Percentiles rank a stretch among this genome's conserved stretches.
Evolutionary conservation across 1,139 yeast species (phyloP).

Genomic region (Lodderomyces pseudojiufengensis): DNA sequence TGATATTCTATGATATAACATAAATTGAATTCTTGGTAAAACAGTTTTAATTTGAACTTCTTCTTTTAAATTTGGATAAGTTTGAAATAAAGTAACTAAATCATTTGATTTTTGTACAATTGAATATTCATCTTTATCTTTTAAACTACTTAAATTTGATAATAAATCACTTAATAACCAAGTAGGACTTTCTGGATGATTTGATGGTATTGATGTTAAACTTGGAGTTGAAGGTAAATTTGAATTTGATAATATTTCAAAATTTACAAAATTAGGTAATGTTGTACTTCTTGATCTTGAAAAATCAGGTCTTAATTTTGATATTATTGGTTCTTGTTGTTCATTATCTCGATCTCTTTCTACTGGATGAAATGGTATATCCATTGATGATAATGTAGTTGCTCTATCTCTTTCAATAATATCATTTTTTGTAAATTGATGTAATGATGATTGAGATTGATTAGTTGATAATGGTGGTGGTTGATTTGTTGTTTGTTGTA

Average conservation of each 20-base stretch:
- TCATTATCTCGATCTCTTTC: slow-evolving; percentile 3
- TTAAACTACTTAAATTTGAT: slow-evolving; percentile 21
- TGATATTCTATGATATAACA: slow-evolving; percentile 55
- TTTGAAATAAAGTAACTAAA: slow-evolving; percentile 52
- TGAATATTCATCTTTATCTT: slow-evolving; percentile 41
- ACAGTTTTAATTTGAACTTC: slow-evolving; percentile 66
- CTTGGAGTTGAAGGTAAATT: slow-evolving; percentile 3
- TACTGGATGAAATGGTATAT: slow-evolving; percentile 15
- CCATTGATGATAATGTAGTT: slow-evolving; percentile 21
- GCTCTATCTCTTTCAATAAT: slow-evolving; percentile 15
- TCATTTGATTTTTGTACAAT: slow-evolving; percentile 61
- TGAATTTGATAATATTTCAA: slow-evolving; percentile 1
- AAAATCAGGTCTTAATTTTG: slow-evolving; percentile 1
- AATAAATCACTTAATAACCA: slow-evolving; percentile 36
- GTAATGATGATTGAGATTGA: slow-evolving; percentile 3
- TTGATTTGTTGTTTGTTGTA: background rate
- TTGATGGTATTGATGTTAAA: background rate
- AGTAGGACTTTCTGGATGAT: slow-evolving; percentile 31
- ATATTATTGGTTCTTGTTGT: background rate
- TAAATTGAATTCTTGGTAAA: slow-evolving; percentile 54
- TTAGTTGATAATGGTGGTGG: slow-evolving; percentile 1
- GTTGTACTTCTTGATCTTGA: slow-evolving; percentile 11
- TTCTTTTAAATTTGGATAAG: slow-evolving; percentile 58
- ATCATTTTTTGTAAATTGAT: slow-evolving; percentile 4
- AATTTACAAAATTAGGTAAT: slow-evolving; percentile 3